These are phyloP conservation scores for Neurospora terricola DNA, from an alignment of 495 filamentous ascomycete genomes.

Conservation along the genomic window DNA sequence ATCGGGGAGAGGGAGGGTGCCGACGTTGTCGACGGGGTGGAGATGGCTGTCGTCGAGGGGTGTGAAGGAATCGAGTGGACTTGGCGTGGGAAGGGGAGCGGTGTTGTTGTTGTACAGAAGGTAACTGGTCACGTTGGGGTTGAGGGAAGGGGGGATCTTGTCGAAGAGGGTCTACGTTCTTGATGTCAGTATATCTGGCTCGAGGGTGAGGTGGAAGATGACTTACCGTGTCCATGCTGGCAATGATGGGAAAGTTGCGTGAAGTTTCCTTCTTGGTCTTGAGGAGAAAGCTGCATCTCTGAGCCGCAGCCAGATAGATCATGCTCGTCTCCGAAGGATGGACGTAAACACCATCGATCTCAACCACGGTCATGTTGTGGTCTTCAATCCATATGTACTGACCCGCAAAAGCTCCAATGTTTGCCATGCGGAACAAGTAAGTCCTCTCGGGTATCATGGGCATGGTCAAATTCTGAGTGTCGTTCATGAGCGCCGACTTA, in stretches of 20 bases:
- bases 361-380: constrained; percentile 52
- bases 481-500: constrained; percentile 60
- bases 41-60: constrained; percentile 67
- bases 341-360: constrained; percentile 48
- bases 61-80: constrained; percentile 44
- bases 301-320: constrained; percentile 59
- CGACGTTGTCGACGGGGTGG: constrained; percentile 52
- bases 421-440: constrained; percentile 69
- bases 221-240: constrained; percentile 49
- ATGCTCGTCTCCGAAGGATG: constrained; percentile 48
- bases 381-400: constrained; percentile 67
- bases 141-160: constrained; percentile 48
- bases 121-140: constrained; percentile 73
- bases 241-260: constrained; percentile 57
- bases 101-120: constrained; percentile 57
- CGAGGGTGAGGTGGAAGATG: background rate
- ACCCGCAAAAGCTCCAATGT: constrained; percentile 58
- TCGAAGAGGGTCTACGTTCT: constrained; percentile 56
- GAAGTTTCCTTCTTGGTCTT: constrained; percentile 54
- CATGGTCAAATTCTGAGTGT: constrained; percentile 45
- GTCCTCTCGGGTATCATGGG: constrained; percentile 57
- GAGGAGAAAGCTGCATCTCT: constrained; percentile 59
- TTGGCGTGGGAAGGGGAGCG: constrained; percentile 47
- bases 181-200: background rate
- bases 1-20: constrained; percentile 47